phyloP scores from a whole-genome alignment of 2,329 filamentous ascomycete genomes.

The Grosmannia serpens region DNA sequence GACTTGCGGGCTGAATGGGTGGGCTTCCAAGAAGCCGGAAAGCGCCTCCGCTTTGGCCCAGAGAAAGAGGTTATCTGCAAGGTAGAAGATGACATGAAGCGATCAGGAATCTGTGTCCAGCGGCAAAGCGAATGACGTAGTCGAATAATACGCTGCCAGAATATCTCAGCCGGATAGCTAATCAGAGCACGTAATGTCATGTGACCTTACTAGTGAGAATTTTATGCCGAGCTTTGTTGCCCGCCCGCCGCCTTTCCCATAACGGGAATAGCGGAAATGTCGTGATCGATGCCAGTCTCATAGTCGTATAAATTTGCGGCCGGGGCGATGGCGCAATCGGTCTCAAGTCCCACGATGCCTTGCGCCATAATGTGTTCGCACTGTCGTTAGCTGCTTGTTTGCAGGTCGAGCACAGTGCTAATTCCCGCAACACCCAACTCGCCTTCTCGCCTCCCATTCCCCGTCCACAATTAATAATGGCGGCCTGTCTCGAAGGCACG shows the following conservation, averaged over 20 bases:
- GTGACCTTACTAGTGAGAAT: not conserved
- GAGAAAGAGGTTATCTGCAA: constrained; percentile 9
- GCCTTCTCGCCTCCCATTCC: not conserved
- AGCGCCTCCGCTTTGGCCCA: constrained; percentile 7
- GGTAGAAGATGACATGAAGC: constrained; percentile 7
- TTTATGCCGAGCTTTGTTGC: not conserved
- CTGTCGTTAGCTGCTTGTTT: not conserved
- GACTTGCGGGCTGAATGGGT: constrained; percentile 11
- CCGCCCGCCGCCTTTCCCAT: not conserved
- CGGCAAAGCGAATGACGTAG: no score
- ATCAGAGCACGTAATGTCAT: not conserved
- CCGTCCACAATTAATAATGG: not conserved
- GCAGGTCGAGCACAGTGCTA: not conserved
- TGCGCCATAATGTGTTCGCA: not conserved
- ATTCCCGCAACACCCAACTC: not conserved
- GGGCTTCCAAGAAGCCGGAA: constrained; percentile 1
- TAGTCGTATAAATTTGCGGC: not conserved
- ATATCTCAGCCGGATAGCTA: not conserved
- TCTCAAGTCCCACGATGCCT: not conserved
- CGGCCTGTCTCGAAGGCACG: not conserved
- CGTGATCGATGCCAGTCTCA: constrained; percentile 20
- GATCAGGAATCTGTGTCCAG: not conserved
- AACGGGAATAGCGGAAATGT: constrained; percentile 23
- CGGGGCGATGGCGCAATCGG: constrained; percentile 13
- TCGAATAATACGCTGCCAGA: no score